Percentiles rank a stretch among this genome's conserved stretches.
Evolutionary conservation across 176 grass and related monocot genomes (phyloP).

Genomic region (Chloris gayana): DNA sequence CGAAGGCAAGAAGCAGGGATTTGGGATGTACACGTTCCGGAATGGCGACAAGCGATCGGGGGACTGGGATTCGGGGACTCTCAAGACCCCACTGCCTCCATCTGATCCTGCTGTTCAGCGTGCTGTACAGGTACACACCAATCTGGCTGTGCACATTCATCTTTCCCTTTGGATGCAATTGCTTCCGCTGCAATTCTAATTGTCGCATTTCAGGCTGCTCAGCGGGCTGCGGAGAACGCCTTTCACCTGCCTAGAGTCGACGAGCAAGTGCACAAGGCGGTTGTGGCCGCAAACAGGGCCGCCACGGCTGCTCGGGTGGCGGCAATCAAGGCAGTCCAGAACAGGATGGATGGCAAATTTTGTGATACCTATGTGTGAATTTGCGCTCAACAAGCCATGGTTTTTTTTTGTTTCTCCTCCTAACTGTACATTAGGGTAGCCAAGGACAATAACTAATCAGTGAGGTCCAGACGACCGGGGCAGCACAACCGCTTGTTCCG

Average conservation of each 20-base stretch:
- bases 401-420: slow-evolving; percentile 17
- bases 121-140: slow-evolving; percentile 51
- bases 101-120: slow-evolving; percentile 46
- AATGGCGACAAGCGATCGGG: slow-evolving; percentile 56
- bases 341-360: slow-evolving; percentile 74
- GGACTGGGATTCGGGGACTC: slow-evolving; percentile 52
- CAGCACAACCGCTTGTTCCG: slow-evolving; percentile 50
- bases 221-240: slow-evolving; percentile 41
- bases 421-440: slow-evolving; percentile 73
- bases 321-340: slow-evolving; percentile 73
- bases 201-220: slow-evolving; percentile 49
- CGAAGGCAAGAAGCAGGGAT: slow-evolving; percentile 72
- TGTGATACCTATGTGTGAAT: slow-evolving; percentile 62
- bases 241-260: slow-evolving; percentile 44
- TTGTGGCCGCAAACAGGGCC: slow-evolving; percentile 54
- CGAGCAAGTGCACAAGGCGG: slow-evolving; percentile 60
- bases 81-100: slow-evolving; percentile 39
- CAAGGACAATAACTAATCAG: slow-evolving; percentile 62
- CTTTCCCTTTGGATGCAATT: slow-evolving; percentile 14
- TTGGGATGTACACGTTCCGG: slow-evolving; percentile 59
- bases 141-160: slow-evolving; percentile 1
- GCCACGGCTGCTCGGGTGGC: slow-evolving; percentile 56
- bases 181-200: slow-evolving; percentile 30
- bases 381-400: slow-evolving; percentile 31
- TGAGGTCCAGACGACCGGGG: slow-evolving; percentile 56